These are phyloP conservation scores for Corymbia calophylla DNA, from an alignment of 441 rosid species.

Conservation along the genomic window DNA sequence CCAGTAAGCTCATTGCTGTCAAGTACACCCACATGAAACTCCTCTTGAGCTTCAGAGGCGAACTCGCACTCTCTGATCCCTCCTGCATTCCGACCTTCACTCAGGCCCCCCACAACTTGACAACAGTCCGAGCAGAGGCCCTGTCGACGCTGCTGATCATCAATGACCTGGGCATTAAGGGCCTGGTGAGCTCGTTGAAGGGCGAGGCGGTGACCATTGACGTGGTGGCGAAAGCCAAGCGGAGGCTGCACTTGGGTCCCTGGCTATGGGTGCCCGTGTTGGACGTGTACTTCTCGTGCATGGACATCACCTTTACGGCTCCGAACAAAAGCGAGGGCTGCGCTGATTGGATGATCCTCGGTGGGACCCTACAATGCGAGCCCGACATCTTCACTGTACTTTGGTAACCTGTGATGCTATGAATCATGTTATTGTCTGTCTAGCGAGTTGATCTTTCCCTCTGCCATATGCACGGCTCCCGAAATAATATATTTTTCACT, in stretches of 20 bases:
- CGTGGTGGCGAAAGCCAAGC: background rate
- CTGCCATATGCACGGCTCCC: background rate
- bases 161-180: background rate
- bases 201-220: background rate
- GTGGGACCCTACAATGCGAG: background rate
- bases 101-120: background rate
- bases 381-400: background rate
- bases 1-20: background rate
- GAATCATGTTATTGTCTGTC: background rate
- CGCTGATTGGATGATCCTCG: background rate
- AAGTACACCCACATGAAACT: background rate
- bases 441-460: background rate
- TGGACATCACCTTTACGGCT: background rate
- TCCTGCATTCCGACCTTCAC: background rate
- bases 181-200: background rate
- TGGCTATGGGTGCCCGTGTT: background rate
- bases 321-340: background rate
- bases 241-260: background rate
- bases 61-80: background rate
- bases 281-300: background rate
- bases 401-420: background rate
- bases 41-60: background rate
- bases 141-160: rapidly evolving
- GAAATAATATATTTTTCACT: background rate
- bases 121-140: background rate